Evolutionary conservation across 371 early-diverging fungal species (phyloP), one percentile per base, ranked within the genome.

Genomic region (Mortierella sp.): DNA sequence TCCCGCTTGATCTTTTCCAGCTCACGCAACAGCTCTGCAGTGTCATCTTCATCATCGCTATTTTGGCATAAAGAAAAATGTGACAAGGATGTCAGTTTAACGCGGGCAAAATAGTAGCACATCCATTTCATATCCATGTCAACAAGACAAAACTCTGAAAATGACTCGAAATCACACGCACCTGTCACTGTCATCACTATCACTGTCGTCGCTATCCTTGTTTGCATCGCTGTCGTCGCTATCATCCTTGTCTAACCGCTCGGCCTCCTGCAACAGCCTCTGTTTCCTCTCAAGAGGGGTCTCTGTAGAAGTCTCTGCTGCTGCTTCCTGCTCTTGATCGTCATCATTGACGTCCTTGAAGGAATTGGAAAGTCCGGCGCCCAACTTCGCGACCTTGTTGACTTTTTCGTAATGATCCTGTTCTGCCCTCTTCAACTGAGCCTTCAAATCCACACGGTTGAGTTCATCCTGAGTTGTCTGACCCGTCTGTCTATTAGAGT

Each of bases 1-100:
- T 99, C 99, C 70, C 93, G 92, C 81, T 97, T 96, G 75, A 99
- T 99, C 89, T 98, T 97, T 84, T 97, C 98, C 55, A 99, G 89
- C 80, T 98, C 98, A 14, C 95, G 93, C 88, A 99, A 75, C 55
- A 99, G 83, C 82, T 96, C 96, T 51, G 94, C 97, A 10, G 97
- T 95, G 82, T 99, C 98, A 77, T 99, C 99, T 58, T 98, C 98
- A n/a, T 96, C 96, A 44, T 95, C 95, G 27, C 94, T 95, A 56
- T 93, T 93, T 8, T 93, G 92, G 58, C 2, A 4, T 12, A 29
- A 3, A 11, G 12, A 4, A 18, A 16, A 35, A 16, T 16, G 51
- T 89, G 54, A 60, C 27, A 74, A 71, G n/a, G 3, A 46, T 18
- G 49, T 71, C 16, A 29, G 12, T 11, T 38, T 56, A 32, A 3